Evolutionary conservation across 805 yeast species (phyloP), one percentile per base, ranked within the genome.

Genomic region (Metschnikowia reukaufii): DNA sequence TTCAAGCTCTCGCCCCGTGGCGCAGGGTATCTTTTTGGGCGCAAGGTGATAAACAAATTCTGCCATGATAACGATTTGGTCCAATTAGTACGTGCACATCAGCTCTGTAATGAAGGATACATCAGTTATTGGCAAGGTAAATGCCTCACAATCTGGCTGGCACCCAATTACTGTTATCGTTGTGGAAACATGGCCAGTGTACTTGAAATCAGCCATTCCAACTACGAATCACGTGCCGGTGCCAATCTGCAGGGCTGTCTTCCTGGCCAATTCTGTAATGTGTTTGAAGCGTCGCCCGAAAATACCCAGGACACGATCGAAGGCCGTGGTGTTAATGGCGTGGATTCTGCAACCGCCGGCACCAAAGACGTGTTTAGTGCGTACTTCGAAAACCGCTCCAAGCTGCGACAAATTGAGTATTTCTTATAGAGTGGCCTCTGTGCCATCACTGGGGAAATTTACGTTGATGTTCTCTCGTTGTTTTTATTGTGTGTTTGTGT

Each of bases 141-240:
- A 52, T 88, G 96, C 38, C 84, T 95, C 31, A 94, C 99, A 0
- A 98, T 94, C 6, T 94, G 99, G 99, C 84, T 94, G 0, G 99
- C 99, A 0, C 99, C 99, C 0, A 94, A 94, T 62, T 94, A 94
- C 63, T 94, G 99, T 63, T 94, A 94, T 60, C 67, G 99, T 51
- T 94, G 99, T 65, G 99, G 99, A 0, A 94, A 94, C 63, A 82
- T 89, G 62, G 99, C 99, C 4, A 87, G 96, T n/a, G 91, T 94
- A n/a, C 74, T 94, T 52, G 99, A 94, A 64, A 82, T 94, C 4
- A 62, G 64, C 47, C 78, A 77, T 54, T 64, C 74, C 37, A 79
- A 78, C 55, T 81, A 78, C 48, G 59, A 59, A 35, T 43, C 53
- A 30, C 63, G 59, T 39, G 18, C 41, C 18, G n/a, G 17, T 6